These are phyloP conservation scores for Cyberlindnera misumaiensis DNA, from an alignment of 805 yeast species.

Conservation along the genomic window DNA sequence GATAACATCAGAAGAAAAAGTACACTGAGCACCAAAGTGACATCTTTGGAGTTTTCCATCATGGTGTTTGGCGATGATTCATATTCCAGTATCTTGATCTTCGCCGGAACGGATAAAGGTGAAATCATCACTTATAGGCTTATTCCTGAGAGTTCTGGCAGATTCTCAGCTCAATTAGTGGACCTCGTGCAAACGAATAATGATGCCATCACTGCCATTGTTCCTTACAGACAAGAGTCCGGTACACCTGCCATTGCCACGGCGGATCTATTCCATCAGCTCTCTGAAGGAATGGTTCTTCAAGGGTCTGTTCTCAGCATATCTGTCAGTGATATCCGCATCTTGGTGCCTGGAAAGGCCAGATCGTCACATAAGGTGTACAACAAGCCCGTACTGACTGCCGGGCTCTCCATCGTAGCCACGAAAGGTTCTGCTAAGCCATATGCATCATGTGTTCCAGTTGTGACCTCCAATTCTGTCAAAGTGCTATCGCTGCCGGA, in stretches of 20 bases:
- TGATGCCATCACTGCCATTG: constrained; percentile 42
- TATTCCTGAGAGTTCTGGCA: constrained; percentile 55
- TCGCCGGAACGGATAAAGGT: constrained; percentile 75
- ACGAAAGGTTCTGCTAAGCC: constrained; percentile 17
- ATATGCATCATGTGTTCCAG: constrained; percentile 42
- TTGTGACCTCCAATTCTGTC: constrained; percentile 40
- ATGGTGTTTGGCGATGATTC: constrained; percentile 61
- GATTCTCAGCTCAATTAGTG: constrained; percentile 49
- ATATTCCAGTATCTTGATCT: constrained; percentile 63
- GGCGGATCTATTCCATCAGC: constrained; percentile 45
- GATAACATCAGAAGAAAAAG: constrained; percentile 25
- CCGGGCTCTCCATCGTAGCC: constrained; percentile 45
- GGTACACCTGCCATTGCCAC: constrained; percentile 67
- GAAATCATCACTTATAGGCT: constrained; percentile 60
- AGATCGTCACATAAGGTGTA: constrained; percentile 60
- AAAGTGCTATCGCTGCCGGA: constrained; percentile 51
- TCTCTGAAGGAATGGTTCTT: constrained; percentile 54
- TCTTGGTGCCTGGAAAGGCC: constrained; percentile 51
- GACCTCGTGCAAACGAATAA: constrained; percentile 43
- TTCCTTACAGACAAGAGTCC: constrained; percentile 48
- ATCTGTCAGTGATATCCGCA: constrained; percentile 54
- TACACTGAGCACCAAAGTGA: constrained; percentile 31
- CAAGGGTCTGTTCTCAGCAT: constrained; percentile 56
- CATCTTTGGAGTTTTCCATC: constrained; percentile 67
- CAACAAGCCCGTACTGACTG: constrained; percentile 35